Evolutionary conservation across 441 rosid genomes (phyloP), one percentile per base, ranked within the genome.

Genomic region (Mallotus japonicus): DNA sequence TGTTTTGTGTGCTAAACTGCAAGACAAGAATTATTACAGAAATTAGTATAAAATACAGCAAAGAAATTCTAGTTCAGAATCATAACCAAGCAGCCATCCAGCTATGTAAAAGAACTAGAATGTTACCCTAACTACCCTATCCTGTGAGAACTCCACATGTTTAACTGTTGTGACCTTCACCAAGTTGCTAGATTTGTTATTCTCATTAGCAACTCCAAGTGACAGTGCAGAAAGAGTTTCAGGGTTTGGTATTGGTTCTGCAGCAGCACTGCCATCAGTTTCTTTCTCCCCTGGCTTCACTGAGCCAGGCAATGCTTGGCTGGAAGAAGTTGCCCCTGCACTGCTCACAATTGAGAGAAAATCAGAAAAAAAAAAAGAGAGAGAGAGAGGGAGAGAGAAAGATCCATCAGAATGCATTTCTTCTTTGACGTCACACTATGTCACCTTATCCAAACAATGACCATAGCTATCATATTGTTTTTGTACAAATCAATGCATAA

Each of bases 61-160:
- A 61, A 69, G 22, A 65, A 70, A 34, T 69, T 64, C 68, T 49
- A 62, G 67, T 62, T 46, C 19, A 69, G 42, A 73, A 49, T 42
- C 71, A 12, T 40, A 64, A 66, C 37, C 67, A 57, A 65, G 57
- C 62, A 67, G 61, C 64, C 61, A 22, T 57, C 72, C 14, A 63
- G 64, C 62, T 67, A 69, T 44, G 34, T 32, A 50, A 62, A 66
- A 54, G 68, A 20, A 60, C 62, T 69, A 75, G 57, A 59, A 78
- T 55, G 65, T 75, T 83, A 87, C 93, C 90, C 66, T 67, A 49
- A 80, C 80, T 56, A 73, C 78, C 75, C 69, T 78, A 64, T 82
- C 82, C 73, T 75, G 75, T 24, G 81, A 62, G 50, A 70, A 50
- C 63, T 83, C 86, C 65, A 63, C 70, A 69, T 44, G 61, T 84